phyloP scores from a whole-genome alignment of 805 yeast genomes.

The Candida corydali region DNA sequence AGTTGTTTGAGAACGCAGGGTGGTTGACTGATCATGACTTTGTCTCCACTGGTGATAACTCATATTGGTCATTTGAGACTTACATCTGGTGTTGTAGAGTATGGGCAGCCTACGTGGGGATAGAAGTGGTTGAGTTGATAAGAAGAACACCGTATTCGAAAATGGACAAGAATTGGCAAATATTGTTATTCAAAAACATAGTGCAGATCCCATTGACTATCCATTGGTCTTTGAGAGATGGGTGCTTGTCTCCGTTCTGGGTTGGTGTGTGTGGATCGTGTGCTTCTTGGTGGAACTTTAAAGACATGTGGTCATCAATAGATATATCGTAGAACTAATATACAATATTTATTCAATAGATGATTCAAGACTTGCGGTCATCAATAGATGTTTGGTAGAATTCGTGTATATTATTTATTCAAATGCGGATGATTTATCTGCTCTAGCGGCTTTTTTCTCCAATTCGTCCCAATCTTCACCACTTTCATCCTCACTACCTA shows the following conservation, averaged over 20 bases:
- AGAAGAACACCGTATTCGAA: constrained; percentile 37
- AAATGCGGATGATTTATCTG: constrained; percentile 31
- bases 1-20: constrained; percentile 40
- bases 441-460: constrained; percentile 53
- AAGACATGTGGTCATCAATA: constrained; percentile 31
- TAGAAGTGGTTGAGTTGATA: constrained; percentile 37
- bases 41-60: constrained; percentile 38
- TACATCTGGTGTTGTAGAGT: constrained; percentile 43
- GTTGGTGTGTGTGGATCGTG: constrained; percentile 44
- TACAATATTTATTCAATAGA: constrained; percentile 37
- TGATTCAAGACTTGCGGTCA: constrained; percentile 31
- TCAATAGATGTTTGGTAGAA: constrained; percentile 25
- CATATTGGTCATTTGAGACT: constrained; percentile 39
- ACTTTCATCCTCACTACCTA: constrained; percentile 31
- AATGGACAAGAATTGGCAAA: constrained; percentile 34
- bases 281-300: constrained; percentile 41
- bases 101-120: constrained; percentile 38
- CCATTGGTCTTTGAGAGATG: constrained; percentile 43
- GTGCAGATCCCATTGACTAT: constrained; percentile 40
- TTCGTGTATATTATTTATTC: no score
- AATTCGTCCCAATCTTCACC: constrained; percentile 61
- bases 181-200: constrained; percentile 31
- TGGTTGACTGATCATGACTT: constrained; percentile 45
- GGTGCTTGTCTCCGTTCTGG: constrained; percentile 45
- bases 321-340: constrained; percentile 17